Conservation (phyloP, 2,329 filamentous ascomycete species). For the Hymenoscyphus linearis region DNA sequence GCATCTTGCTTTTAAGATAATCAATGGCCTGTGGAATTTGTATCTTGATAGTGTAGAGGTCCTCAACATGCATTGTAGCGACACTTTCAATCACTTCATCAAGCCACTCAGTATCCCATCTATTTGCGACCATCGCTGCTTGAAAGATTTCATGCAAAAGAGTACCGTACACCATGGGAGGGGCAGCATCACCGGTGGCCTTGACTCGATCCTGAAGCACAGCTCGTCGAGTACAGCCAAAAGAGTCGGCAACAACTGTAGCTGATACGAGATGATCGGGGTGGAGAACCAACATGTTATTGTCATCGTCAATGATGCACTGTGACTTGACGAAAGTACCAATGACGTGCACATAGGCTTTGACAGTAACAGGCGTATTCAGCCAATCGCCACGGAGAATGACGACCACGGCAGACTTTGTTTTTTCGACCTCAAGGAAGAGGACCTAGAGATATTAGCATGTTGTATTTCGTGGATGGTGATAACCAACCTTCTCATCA, state of each 20-base stretch:
- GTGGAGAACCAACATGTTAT: conserved; percentile 84
- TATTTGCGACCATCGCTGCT: conserved; percentile 75
- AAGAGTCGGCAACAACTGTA: conserved; percentile 94
- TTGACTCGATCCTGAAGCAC: conserved; percentile 95
- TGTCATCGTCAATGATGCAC: conserved; percentile 76
- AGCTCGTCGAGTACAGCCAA: conserved; percentile 82
- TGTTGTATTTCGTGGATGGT: neutral
- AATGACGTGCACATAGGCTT: conserved; percentile 81
- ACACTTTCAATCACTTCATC: conserved; percentile 60
- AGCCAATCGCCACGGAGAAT: conserved; percentile 82
- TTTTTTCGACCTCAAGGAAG: conserved; percentile 73
- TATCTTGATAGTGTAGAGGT: conserved; percentile 82
- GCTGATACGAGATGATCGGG: conserved; percentile 94
- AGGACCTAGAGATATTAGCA: conserved; percentile 54
- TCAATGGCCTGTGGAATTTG: conserved; percentile 67
- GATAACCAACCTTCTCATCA: conserved; percentile 62
- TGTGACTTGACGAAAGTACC: conserved; percentile 66
- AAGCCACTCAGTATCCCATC: conserved; percentile 70
- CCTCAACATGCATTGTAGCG: conserved; percentile 76
- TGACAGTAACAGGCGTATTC: conserved; percentile 68
- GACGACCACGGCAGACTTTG: conserved; percentile 60
- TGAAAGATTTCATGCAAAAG: conserved; percentile 96
- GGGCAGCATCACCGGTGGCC: conserved; percentile 72
- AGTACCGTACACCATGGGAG: conserved; percentile 84
- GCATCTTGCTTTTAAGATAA: conserved; percentile 77